phyloP scores from a whole-genome alignment of 495 filamentous ascomycete genomes.

The Penicillium arizonense region DNA sequence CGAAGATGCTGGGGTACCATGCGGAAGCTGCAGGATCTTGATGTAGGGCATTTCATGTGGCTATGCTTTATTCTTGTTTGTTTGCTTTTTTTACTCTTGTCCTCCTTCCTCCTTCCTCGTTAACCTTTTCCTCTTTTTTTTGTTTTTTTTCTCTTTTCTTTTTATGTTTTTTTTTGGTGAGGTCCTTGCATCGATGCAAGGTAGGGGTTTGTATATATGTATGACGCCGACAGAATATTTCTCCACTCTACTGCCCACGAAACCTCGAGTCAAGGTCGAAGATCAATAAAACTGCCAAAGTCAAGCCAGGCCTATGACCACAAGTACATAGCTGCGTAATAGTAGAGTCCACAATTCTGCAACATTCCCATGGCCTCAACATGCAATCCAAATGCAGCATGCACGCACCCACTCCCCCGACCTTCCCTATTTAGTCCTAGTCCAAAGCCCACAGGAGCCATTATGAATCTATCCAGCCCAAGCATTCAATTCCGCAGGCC shows the following conservation, averaged over 20 bases:
- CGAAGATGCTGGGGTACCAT: constrained; percentile 17
- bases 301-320: not conserved
- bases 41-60: not conserved
- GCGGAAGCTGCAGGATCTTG: constrained; percentile 6
- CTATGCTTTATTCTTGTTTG: not conserved
- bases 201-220: no score
- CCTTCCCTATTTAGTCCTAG: not conserved
- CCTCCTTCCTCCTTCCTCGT: no score
- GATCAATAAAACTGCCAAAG: not conserved
- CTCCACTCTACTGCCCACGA: not conserved
- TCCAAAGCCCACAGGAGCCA: not conserved
- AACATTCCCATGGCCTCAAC: not conserved
- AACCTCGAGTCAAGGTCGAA: not conserved
- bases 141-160: no score
- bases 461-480: constrained; percentile 14
- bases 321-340: not conserved
- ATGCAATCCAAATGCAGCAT: not conserved
- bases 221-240: no score
- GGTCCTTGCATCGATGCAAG: no score
- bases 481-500: not conserved
- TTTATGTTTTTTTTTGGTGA: no score
- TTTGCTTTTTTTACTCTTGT: not conserved
- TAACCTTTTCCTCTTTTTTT: no score
- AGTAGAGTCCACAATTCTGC: not conserved
- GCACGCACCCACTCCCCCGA: not conserved